These are phyloP conservation scores for Starmerella sp. DNA, from an alignment of 805 yeast species.

Conservation along the genomic window DNA sequence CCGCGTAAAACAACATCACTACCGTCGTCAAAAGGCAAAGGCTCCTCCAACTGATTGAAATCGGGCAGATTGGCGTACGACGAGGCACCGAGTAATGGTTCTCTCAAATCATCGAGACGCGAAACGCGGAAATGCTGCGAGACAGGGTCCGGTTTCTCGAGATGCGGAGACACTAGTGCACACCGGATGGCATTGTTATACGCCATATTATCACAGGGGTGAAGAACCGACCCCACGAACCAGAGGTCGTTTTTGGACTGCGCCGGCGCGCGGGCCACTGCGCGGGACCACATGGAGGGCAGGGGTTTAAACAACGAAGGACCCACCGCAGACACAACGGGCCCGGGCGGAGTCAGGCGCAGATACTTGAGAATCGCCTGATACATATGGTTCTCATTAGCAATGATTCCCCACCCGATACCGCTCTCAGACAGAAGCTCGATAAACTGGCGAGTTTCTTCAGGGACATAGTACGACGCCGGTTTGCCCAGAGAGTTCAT, in stretches of 20 bases:
- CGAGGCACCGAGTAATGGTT: neutral
- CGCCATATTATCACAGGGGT: slow-evolving; percentile 20
- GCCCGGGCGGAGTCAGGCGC: slow-evolving; percentile 14
- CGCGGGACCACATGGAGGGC: slow-evolving; percentile 21
- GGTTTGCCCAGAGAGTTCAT: slow-evolving; percentile 13
- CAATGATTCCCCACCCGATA: slow-evolving; percentile 25
- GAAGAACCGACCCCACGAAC: slow-evolving; percentile 21
- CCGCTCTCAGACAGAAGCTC: slow-evolving; percentile 7
- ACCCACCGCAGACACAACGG: slow-evolving; percentile 8
- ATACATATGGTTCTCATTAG: slow-evolving; percentile 23
- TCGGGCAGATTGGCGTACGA: neutral
- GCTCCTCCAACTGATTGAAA: neutral
- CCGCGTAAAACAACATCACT: neutral
- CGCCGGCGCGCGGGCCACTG: slow-evolving; percentile 17
- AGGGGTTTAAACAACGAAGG: slow-evolving; percentile 23
- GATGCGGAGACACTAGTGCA: slow-evolving; percentile 10
- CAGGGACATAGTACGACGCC: slow-evolving; percentile 15
- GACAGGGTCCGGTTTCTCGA: slow-evolving; percentile 1
- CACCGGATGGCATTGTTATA: slow-evolving; percentile 4
- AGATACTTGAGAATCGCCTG: slow-evolving; percentile 15
- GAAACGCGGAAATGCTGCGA: slow-evolving; percentile 8
- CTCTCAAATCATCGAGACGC: neutral
- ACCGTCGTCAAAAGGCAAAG: neutral
- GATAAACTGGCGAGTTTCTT: slow-evolving; percentile 12
- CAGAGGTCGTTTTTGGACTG: slow-evolving; percentile 16